phyloP scores from a whole-genome alignment of 1,284 basidiomycete genomes.

The Phaffia rhodozyma region DNA sequence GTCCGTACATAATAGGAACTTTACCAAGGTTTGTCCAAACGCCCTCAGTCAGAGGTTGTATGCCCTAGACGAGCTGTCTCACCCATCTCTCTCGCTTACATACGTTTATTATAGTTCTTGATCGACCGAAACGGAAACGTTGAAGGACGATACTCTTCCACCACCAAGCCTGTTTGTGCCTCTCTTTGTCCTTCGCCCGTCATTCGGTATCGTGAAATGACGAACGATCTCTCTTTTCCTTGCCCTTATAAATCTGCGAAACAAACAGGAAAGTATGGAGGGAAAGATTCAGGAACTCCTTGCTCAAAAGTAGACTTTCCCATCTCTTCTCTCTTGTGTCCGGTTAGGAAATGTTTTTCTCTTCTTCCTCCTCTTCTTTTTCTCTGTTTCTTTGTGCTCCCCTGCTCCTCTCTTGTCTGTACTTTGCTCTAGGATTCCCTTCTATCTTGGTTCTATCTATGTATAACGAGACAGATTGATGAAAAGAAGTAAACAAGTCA shows the following conservation, averaged over 20 bases:
- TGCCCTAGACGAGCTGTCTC: too few species aligned
- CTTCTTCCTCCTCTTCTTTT: background rate
- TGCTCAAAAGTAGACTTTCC: background rate
- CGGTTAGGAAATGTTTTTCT: background rate
- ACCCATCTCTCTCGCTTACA: too few species aligned
- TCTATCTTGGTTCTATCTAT: too few species aligned
- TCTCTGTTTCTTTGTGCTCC: background rate
- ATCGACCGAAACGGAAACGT: background rate
- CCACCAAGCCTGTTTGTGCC: constrained; percentile 2
- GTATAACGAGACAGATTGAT: too few species aligned
- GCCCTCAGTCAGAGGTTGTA: too few species aligned
- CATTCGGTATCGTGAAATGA: background rate
- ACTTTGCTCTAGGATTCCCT: too few species aligned
- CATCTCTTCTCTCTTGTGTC: background rate
- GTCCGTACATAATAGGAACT: background rate
- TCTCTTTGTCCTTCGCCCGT: too few species aligned
- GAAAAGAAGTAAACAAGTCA: too few species aligned
- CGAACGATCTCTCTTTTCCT: background rate
- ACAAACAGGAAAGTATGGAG: constrained; percentile 1
- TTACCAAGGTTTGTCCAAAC: background rate
- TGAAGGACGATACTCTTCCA: background rate
- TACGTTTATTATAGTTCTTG: background rate
- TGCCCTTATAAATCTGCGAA: too few species aligned
- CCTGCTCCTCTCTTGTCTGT: too few species aligned
- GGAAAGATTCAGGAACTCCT: background rate